These are phyloP conservation scores for Xylaria scruposa DNA, from an alignment of 495 filamentous ascomycete genomes.

Conservation along the genomic window DNA sequence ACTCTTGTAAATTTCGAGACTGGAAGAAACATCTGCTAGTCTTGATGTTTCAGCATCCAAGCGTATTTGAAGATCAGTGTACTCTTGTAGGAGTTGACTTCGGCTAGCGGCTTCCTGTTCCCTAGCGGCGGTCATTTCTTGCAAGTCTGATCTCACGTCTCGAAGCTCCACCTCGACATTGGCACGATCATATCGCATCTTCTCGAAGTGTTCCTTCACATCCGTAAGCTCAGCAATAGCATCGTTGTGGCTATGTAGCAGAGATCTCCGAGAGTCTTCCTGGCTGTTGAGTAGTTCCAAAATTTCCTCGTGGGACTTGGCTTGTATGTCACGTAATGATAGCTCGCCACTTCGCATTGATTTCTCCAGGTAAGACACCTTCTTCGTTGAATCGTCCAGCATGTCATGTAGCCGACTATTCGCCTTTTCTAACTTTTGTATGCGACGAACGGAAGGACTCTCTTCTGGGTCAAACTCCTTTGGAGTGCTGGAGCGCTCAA, in stretches of 20 bases:
- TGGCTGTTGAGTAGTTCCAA: slow-evolving; percentile 93
- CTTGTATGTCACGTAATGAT: slow-evolving; percentile 88
- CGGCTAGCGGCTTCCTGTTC: slow-evolving; percentile 87
- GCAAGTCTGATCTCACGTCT: slow-evolving; percentile 81
- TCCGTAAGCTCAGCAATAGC: slow-evolving; percentile 84
- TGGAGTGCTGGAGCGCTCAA: slow-evolving; percentile 67
- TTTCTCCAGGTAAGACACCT: slow-evolving; percentile 88
- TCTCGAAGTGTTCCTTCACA: slow-evolving; percentile 84
- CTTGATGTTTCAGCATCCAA: slow-evolving; percentile 89
- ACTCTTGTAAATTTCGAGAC: slow-evolving; percentile 86
- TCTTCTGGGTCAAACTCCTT: slow-evolving; percentile 71
- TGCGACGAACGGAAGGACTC: slow-evolving; percentile 80
- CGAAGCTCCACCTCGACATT: slow-evolving; percentile 88
- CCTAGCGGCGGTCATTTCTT: slow-evolving; percentile 74
- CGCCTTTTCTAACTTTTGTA: slow-evolving; percentile 90
- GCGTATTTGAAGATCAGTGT: slow-evolving; percentile 91
- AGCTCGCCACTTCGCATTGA: slow-evolving; percentile 88
- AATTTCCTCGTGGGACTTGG: slow-evolving; percentile 92
- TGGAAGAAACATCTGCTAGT: slow-evolving; percentile 81
- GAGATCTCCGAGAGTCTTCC: slow-evolving; percentile 81
- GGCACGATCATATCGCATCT: slow-evolving; percentile 78
- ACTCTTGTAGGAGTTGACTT: slow-evolving; percentile 88
- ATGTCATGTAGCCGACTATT: slow-evolving; percentile 93
- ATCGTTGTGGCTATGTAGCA: slow-evolving; percentile 85
- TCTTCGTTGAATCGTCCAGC: slow-evolving; percentile 93